Conservation (phyloP, 257 asterid genomes). For the Ajuga chamaepitys region DNA sequence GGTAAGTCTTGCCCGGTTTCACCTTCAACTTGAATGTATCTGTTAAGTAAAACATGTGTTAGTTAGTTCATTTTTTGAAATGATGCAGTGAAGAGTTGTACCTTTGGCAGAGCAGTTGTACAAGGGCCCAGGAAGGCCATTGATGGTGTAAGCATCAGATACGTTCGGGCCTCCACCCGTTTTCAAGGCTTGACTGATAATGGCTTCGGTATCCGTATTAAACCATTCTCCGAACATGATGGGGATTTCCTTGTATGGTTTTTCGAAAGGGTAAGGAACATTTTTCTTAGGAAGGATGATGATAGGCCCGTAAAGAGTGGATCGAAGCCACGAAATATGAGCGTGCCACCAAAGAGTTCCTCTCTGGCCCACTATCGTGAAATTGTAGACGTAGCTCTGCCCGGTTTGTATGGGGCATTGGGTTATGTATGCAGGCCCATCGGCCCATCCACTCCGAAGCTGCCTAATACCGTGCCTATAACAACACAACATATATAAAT, state of each 20-base stretch:
- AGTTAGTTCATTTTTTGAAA: no score
- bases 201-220: slow-evolving; percentile 28
- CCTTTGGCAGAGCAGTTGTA: slow-evolving; percentile 42
- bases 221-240: slow-evolving; percentile 59
- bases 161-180: slow-evolving; percentile 38
- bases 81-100: background rate
- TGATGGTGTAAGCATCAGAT: slow-evolving; percentile 44
- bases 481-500: slow-evolving; percentile 32
- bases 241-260: slow-evolving; percentile 56
- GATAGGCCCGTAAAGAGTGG: slow-evolving; percentile 53
- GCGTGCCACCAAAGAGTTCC: slow-evolving; percentile 69
- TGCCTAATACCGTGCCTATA: slow-evolving; percentile 54
- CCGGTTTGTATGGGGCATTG: slow-evolving; percentile 56
- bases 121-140: slow-evolving; percentile 38
- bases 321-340: slow-evolving; percentile 42
- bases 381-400: slow-evolving; percentile 37
- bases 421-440: slow-evolving; percentile 44
- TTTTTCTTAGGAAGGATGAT: slow-evolving; percentile 44
- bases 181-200: slow-evolving; percentile 27
- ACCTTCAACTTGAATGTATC: slow-evolving; percentile 37
- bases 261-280: slow-evolving; percentile 38
- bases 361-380: slow-evolving; percentile 34
- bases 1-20: slow-evolving; percentile 24
- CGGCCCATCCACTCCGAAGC: slow-evolving; percentile 50
- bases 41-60: background rate